Evolutionary conservation across 2,329 filamentous ascomycete species (phyloP), one percentile per base, ranked within the genome.

Genomic region (Hirsutella thompsonii): DNA sequence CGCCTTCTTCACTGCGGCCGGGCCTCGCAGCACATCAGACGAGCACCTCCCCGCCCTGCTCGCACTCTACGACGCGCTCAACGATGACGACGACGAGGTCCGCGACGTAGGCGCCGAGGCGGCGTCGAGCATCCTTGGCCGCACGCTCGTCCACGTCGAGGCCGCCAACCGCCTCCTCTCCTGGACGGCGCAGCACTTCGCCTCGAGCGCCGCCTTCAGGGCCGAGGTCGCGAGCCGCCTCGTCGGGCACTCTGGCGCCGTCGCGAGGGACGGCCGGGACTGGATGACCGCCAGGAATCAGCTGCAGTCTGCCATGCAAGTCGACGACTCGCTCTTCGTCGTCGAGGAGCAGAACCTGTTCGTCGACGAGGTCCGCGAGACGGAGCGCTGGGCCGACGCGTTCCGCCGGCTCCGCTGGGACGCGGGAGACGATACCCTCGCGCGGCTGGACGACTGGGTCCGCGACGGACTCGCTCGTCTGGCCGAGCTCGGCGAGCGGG

Each of bases 331-430:
- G 3, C 72, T 98, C 1, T 98, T 98, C 56, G 81, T 75, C 1
- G 72, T 87, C 42, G 92, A 98, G 61, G 89, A 93, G 57, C 88
- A 94, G 56, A 98, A 98, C 55, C 70, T 95, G n/a, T 96, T 86
- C 58, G 67, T 90, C 38, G 90, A 96, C 56, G 80, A 88, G 49
- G 75, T 86, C 5, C 70, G 79, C 37, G 89, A 95, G 57, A 69
- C 79, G 3, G 62, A 69, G 16, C 57, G 77, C n/a, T 95, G 88
- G 87, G 62, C 70, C 0, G 58, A 57, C 14, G 63, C 75, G 3
- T 61, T 83, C 23, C 43, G 50, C 16, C 36, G 42, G 32, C 21
- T 60, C 28, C 20, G 41, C 5, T 54, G 49, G 47, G 41, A 47
- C 3, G 41, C 37, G 3, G 42, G 51, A 1, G 55, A 53, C 8